Conservation (phyloP, 331 rosid genomes). For the Phaseolus coccineus region DNA sequence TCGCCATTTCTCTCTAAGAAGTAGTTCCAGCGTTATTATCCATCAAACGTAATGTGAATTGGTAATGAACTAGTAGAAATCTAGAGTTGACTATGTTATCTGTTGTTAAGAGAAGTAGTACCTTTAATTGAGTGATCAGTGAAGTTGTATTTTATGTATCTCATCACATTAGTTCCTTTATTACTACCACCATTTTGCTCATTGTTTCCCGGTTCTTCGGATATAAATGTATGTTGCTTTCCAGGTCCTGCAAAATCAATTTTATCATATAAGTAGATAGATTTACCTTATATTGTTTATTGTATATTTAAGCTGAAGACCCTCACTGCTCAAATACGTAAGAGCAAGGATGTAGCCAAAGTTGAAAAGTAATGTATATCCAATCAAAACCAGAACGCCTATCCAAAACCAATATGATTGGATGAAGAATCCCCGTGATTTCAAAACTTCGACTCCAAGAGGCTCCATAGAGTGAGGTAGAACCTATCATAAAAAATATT, state of each 20-base stretch:
- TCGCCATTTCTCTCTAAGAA: constrained; percentile 33
- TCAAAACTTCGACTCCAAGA: constrained; percentile 12
- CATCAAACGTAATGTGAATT: not conserved
- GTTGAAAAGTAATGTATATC: constrained; percentile 57
- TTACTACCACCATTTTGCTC: not conserved
- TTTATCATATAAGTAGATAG: constrained; percentile 8
- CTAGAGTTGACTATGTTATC: not conserved
- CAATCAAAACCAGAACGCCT: constrained; percentile 54
- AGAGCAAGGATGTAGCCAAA: constrained; percentile 57
- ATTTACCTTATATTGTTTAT: not conserved
- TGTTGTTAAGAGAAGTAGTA: constrained; percentile 29
- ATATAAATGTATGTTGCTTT: constrained; percentile 44
- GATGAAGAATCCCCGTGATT: constrained; percentile 59
- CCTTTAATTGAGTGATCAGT: constrained; percentile 44
- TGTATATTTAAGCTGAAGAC: constrained; percentile 17
- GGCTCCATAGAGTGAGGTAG: constrained; percentile 46
- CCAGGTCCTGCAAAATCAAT: constrained; percentile 50
- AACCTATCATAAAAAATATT: constrained; percentile 36
- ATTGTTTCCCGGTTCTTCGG: constrained; percentile 9
- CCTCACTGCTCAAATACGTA: not conserved
- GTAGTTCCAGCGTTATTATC: constrained; percentile 18
- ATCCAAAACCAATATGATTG: constrained; percentile 68
- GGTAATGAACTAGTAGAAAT: not conserved
- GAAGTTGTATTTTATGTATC: constrained; percentile 10
- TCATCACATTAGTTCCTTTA: constrained; percentile 37